Percentiles rank a stretch among this genome's conserved stretches.
These are phyloP conservation scores for Cotoneaster glaucophyllus DNA, from an alignment of 306 rosid genomes.

Conservation along the genomic window DNA sequence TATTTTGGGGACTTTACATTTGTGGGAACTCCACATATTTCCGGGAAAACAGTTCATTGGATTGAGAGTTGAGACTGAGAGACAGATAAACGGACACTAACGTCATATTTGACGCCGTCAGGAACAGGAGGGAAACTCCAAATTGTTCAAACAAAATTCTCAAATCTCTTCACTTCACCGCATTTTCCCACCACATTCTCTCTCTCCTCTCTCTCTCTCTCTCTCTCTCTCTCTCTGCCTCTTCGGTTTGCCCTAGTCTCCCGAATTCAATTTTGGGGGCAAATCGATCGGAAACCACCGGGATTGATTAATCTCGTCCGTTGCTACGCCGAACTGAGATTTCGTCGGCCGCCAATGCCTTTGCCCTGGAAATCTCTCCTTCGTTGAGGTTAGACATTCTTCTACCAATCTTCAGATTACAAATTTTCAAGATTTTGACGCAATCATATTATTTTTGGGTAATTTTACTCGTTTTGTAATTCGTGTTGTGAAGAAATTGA, in stretches of 20 bases:
- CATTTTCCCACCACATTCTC: not conserved
- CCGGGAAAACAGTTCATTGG: too few relatives aligned
- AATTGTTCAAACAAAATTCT: conserved; percentile 19
- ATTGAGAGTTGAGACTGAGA: too few relatives aligned
- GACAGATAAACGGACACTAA: too few relatives aligned
- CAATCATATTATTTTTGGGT: too few relatives aligned
- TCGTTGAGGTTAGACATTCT: conserved; percentile 4
- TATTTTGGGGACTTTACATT: too few relatives aligned
- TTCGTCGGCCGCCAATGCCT: not conserved
- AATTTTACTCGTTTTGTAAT: not conserved
- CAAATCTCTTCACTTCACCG: not conserved
- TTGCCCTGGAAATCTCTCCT: not conserved
- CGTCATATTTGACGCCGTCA: conserved; percentile 29
- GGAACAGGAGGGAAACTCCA: conserved; percentile 43
- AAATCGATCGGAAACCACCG: conserved; percentile 8
- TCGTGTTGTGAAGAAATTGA: not conserved
- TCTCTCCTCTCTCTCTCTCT: not conserved
- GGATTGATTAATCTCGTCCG: not conserved
- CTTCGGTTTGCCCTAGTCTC: conserved; percentile 10
- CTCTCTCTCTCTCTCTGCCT: not conserved
- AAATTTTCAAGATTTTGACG: not conserved
- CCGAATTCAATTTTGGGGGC: not conserved
- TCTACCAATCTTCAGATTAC: not conserved
- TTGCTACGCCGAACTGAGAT: not conserved
- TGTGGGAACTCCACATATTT: too few relatives aligned